phyloP scores from a whole-genome alignment of 495 filamentous ascomycete genomes.

The Penicillium manginii region DNA sequence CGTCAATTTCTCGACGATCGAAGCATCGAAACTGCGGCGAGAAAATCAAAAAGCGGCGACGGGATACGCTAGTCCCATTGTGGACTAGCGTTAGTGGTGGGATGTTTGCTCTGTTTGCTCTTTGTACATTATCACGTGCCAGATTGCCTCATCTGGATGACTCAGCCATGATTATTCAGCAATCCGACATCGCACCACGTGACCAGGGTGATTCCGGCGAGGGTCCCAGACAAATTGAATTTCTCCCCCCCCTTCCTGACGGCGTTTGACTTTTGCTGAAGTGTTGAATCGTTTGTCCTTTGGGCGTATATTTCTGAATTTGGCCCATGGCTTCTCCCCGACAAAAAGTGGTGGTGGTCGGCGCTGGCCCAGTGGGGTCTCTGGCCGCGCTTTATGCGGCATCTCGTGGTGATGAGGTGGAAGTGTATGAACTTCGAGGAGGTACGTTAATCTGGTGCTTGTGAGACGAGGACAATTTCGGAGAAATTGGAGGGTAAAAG shows the following conservation, averaged over 20 bases:
- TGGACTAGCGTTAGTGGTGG: background rate
- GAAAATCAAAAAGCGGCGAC: background rate
- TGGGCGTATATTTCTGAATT: background rate
- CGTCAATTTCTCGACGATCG: background rate
- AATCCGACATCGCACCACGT: conserved; percentile 33
- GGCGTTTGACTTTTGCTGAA: background rate
- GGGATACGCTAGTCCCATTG: background rate
- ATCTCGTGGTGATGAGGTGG: conserved; percentile 80
- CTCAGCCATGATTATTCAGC: background rate
- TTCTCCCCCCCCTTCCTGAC: background rate
- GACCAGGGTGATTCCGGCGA: conserved; percentile 14
- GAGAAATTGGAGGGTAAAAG: too few relatives aligned
- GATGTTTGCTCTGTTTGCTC: too few relatives aligned
- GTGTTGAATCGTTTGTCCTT: background rate
- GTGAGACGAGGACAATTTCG: too few relatives aligned
- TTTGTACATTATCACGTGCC: background rate
- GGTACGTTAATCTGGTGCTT: conserved; percentile 58
- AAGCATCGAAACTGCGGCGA: background rate
- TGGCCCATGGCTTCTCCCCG: conserved; percentile 14
- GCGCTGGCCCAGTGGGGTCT: conserved; percentile 91
- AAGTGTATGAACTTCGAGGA: conserved; percentile 90
- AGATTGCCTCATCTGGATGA: background rate
- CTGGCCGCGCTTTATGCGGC: conserved; percentile 93
- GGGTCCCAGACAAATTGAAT: background rate
- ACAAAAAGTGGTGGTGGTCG: conserved; percentile 82